A percentile compares a stretch with the other conserved stretches of the same genome.
phyloP scores from a whole-genome alignment of 495 filamentous ascomycete species.

The Hyaloscypha bicolor region DNA sequence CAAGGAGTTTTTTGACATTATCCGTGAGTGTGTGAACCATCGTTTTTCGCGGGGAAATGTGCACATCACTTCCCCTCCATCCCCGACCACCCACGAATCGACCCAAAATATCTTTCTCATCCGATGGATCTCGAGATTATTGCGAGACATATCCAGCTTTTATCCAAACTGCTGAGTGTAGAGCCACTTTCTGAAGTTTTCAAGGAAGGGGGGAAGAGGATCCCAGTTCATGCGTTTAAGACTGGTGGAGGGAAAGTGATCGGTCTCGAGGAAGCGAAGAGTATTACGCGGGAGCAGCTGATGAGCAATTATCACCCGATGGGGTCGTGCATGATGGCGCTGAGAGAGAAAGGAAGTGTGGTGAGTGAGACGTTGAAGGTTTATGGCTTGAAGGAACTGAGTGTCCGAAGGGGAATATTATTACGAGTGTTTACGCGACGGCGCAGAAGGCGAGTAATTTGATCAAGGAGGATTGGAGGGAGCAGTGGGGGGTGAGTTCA shows the following conservation, averaged over 20 bases:
- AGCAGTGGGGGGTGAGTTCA: neutral
- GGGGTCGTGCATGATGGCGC: slow-evolving; percentile 39
- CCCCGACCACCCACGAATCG: too few relatives aligned
- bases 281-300: neutral
- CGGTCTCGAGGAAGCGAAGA: slow-evolving; percentile 2
- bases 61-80: too few relatives aligned
- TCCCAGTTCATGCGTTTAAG: neutral
- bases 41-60: too few relatives aligned
- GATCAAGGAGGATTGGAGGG: slow-evolving; percentile 42
- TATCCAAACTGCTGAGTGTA: too few relatives aligned
- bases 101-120: too few relatives aligned
- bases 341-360: slow-evolving; percentile 43
- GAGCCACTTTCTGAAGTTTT: too few relatives aligned
- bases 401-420: slow-evolving; percentile 55
- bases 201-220: neutral
- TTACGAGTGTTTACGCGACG: slow-evolving; percentile 54
- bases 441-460: slow-evolving; percentile 56
- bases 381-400: slow-evolving; percentile 47
- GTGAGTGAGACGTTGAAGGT: slow-evolving; percentile 57
- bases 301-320: slow-evolving; percentile 32
- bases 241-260: neutral
- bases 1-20: too few relatives aligned
- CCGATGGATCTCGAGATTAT: too few relatives aligned
- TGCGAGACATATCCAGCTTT: too few relatives aligned
- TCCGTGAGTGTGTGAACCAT: too few relatives aligned